These are phyloP conservation scores for Bruguiera gymnorhiza DNA, from an alignment of 345 rosid genomes.

Conservation along the genomic window DNA sequence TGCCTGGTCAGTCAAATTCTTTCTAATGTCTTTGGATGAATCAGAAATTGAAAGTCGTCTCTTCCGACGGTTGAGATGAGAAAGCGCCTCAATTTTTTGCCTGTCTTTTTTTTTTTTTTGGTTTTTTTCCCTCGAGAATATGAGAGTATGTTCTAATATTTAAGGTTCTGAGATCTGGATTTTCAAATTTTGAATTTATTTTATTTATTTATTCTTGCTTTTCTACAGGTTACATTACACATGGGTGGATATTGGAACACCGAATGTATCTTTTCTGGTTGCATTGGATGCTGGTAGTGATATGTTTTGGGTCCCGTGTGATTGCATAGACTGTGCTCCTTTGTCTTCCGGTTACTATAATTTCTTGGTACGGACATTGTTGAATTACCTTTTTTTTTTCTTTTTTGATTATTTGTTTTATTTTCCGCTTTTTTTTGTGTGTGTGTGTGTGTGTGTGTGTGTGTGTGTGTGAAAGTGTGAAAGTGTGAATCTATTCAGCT, in stretches of 20 bases:
- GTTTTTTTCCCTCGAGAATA: background rate
- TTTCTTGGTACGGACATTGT: slow-evolving; percentile 46
- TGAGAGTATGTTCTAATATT: background rate
- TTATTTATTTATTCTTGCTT: background rate
- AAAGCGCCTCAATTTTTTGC: too few species aligned
- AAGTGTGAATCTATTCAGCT: too few species aligned
- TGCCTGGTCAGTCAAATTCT: slow-evolving; percentile 16
- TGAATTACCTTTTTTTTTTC: background rate
- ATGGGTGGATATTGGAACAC: slow-evolving; percentile 79
- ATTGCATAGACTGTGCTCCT: slow-evolving; percentile 73
- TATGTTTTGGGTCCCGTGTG: slow-evolving; percentile 83
- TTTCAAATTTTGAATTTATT: background rate
- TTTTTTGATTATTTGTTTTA: background rate
- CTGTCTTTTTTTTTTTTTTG: too few species aligned
- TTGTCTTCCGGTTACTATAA: slow-evolving; percentile 51
- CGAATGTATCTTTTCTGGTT: slow-evolving; percentile 69
- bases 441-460: too few species aligned
- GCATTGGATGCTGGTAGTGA: slow-evolving; percentile 80
- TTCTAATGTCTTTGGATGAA: background rate
- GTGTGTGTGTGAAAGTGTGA: too few species aligned
- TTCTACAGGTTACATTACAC: slow-evolving; percentile 62
- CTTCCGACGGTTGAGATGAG: too few species aligned
- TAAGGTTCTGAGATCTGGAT: background rate
- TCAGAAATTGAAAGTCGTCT: background rate
- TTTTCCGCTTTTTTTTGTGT: too few species aligned